Evolutionary conservation across 129 eudicot species (phyloP).

Genomic region (Flaveria linearis): DNA sequence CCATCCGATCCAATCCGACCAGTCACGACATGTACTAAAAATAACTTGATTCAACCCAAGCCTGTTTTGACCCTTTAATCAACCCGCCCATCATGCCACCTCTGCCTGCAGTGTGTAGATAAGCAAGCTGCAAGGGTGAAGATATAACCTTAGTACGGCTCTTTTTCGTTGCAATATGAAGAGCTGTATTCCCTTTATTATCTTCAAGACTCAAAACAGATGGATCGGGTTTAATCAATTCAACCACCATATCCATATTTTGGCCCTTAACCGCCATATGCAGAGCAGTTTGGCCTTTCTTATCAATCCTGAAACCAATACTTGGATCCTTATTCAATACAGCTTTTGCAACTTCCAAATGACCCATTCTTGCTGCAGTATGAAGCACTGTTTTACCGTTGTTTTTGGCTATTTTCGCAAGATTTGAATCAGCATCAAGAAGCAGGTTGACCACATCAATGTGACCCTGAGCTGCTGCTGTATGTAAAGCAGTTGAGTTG

Average conservation of each 20-base stretch:
- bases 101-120: background rate
- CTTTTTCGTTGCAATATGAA: conserved; percentile 85
- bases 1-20: background rate
- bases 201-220: conserved; percentile 71
- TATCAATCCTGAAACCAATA: conserved; percentile 75
- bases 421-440: conserved; percentile 81
- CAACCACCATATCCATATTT: conserved; percentile 71
- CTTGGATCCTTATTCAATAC: conserved; percentile 74
- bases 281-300: conserved; percentile 94
- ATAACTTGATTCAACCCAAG: conserved; percentile 1
- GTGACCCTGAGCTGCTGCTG: conserved; percentile 97
- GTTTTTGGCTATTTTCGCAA: conserved; percentile 91
- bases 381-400: conserved; percentile 94
- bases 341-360: conserved; percentile 83
- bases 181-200: conserved; percentile 85
- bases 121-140: background rate
- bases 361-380: conserved; percentile 98
- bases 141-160: conserved; percentile 73
- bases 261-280: conserved; percentile 99
- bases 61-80: background rate
- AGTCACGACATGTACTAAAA: background rate
- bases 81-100: background rate
- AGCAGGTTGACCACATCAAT: conserved; percentile 79
- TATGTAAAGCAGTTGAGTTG: conserved; percentile 91
- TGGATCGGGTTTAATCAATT: conserved; percentile 88